Evolutionary conservation across 371 early-diverging fungal genomes (phyloP).

Genomic region (Batkoa obscura): DNA sequence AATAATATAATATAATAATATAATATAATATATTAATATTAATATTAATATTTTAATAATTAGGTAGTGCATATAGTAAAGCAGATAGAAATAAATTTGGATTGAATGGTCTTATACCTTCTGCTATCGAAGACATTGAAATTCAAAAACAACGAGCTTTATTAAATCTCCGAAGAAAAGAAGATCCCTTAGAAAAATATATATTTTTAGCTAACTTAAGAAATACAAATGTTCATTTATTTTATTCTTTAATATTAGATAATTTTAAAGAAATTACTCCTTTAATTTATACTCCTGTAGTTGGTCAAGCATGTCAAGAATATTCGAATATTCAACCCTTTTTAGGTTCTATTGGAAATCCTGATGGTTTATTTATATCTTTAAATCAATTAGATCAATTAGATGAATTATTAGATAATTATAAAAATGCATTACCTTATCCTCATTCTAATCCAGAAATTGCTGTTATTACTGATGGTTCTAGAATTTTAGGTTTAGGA

Average conservation of each 20-base stretch:
- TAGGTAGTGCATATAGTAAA: conserved; percentile 29
- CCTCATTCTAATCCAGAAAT: conserved; percentile 39
- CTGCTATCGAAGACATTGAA: conserved; percentile 43
- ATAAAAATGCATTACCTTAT: conserved; percentile 14
- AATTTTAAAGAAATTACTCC: conserved; percentile 58
- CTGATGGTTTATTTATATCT: conserved; percentile 73
- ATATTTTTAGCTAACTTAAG: conserved; percentile 60
- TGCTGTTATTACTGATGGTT: conserved; percentile 81
- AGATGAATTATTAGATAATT: conserved; percentile 47
- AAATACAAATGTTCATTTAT: conserved; percentile 52
- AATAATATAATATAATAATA: too few species aligned
- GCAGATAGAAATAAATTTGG: conserved; percentile 27
- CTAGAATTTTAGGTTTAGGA: conserved; percentile 80
- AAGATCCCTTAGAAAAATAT: conserved; percentile 51
- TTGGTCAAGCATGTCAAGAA: conserved; percentile 72
- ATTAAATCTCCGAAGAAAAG: conserved; percentile 36
- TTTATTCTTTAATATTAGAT: conserved; percentile 52
- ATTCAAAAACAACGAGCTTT: conserved; percentile 51
- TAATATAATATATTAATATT: too few species aligned
- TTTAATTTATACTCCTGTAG: conserved; percentile 80
- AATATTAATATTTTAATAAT: too few species aligned
- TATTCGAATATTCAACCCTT: conserved; percentile 77
- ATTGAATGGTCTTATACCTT: conserved; percentile 46
- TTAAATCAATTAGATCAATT: conserved; percentile 48
- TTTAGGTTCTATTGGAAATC: conserved; percentile 47